Percentiles rank a stretch among this genome's conserved stretches.
Evolutionary conservation across 805 yeast genomes (phyloP).

Genomic region (Candida fluviatilis): DNA sequence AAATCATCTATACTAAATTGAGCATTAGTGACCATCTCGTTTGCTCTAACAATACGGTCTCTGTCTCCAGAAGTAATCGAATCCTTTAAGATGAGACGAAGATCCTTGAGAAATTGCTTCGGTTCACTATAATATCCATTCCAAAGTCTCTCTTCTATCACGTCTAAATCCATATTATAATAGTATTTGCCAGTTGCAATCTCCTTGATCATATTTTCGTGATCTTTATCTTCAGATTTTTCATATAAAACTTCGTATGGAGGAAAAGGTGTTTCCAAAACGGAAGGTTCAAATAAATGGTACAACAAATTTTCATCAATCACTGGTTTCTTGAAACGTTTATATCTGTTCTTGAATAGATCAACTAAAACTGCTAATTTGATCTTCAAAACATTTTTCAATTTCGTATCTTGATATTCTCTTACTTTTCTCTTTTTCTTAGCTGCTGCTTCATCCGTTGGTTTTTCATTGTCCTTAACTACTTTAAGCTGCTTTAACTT

Average conservation of each 20-base stretch:
- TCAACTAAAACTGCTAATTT: conserved; percentile 89
- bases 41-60: conserved; percentile 74
- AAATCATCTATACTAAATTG: conserved; percentile 94
- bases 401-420: conserved; percentile 66
- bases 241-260: conserved; percentile 39
- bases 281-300: conserved; percentile 70
- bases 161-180: conserved; percentile 88
- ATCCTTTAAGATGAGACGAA: conserved; percentile 80
- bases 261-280: conserved; percentile 31
- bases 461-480: conserved; percentile 12
- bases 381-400: conserved; percentile 81
- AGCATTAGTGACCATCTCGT: conserved; percentile 95
- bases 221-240: conserved; percentile 40
- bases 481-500: conserved; percentile 39
- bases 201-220: conserved; percentile 78
- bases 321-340: conserved; percentile 85
- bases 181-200: conserved; percentile 66
- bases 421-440: conserved; percentile 47
- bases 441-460: conserved; percentile 23
- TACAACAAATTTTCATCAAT: conserved; percentile 71
- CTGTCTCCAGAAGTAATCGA: conserved; percentile 72
- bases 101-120: conserved; percentile 78
- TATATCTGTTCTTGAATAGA: conserved; percentile 78
- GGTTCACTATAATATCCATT: conserved; percentile 95
- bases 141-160: conserved; percentile 93